phyloP scores from a whole-genome alignment of 2,329 filamentous ascomycete species.

The Alternaria dauci region DNA sequence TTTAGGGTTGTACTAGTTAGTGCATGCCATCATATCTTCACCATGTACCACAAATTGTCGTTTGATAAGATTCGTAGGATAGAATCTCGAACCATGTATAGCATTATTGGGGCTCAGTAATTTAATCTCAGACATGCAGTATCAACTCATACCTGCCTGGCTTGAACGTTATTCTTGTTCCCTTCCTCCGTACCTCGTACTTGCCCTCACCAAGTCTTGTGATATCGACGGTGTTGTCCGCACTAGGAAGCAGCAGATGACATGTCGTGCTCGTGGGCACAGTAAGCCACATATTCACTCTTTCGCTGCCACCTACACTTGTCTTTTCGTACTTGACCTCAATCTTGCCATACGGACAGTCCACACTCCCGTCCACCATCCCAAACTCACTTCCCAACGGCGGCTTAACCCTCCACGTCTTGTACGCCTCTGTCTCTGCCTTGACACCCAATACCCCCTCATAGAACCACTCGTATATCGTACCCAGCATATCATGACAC shows the following conservation, averaged over 20 bases:
- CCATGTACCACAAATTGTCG: not conserved
- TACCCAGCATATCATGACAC: slow-evolving; percentile 60
- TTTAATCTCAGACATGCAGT: not conserved
- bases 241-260: not conserved
- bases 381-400: slow-evolving; percentile 54
- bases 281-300: not conserved
- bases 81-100: not conserved
- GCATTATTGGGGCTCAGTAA: not conserved
- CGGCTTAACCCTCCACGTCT: slow-evolving; percentile 52
- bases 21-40: not conserved
- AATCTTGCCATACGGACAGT: slow-evolving; percentile 54
- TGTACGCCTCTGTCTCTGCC: slow-evolving; percentile 51
- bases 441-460: slow-evolving; percentile 52
- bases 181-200: not conserved
- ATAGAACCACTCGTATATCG: slow-evolving; percentile 61
- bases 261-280: not conserved
- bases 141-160: not conserved
- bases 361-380: slow-evolving; percentile 47
- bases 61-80: not conserved
- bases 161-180: not conserved
- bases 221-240: not conserved
- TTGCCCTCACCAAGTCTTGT: not conserved
- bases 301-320: slow-evolving; percentile 4
- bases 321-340: slow-evolving; percentile 31
- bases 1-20: too few relatives aligned